Percentiles rank a stretch among this genome's conserved stretches.
Conservation (phyloP, 148 eudicot species). For the Vaccinium corymbosum region DNA sequence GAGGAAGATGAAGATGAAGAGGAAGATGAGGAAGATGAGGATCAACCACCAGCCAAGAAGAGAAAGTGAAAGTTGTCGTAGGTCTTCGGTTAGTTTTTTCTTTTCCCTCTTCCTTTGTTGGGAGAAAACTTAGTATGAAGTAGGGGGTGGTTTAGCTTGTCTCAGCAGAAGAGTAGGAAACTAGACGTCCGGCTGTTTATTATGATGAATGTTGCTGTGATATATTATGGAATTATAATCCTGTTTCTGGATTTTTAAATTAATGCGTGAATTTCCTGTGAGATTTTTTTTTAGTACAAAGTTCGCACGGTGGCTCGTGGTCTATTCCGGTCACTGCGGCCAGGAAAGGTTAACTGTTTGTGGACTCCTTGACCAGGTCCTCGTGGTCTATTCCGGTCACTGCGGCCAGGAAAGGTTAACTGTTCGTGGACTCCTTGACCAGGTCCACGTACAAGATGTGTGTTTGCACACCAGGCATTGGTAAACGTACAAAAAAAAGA, state of each 20-base stretch:
- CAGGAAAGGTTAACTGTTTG: no score
- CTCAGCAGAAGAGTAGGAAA: conserved; percentile 1
- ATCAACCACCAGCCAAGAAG: conserved; percentile 46
- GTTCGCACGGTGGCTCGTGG: no score
- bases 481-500: no score
- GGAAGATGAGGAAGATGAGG: conserved; percentile 36
- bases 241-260: background rate
- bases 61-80: conserved; percentile 28
- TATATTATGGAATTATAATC: background rate
- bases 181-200: background rate
- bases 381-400: no score
- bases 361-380: no score
- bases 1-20: conserved; percentile 25
- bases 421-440: no score
- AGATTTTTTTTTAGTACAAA: background rate
- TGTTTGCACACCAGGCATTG: no score
- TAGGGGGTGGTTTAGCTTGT: conserved; percentile 23
- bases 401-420: no score
- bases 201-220: background rate
- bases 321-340: no score
- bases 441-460: no score
- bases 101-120: background rate
- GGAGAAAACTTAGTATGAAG: conserved; percentile 10
- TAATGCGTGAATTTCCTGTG: background rate
- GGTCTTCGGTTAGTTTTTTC: background rate